Evolutionary conservation across 495 filamentous ascomycete genomes (phyloP).

Genomic region (Barbatosphaeria neglecta): DNA sequence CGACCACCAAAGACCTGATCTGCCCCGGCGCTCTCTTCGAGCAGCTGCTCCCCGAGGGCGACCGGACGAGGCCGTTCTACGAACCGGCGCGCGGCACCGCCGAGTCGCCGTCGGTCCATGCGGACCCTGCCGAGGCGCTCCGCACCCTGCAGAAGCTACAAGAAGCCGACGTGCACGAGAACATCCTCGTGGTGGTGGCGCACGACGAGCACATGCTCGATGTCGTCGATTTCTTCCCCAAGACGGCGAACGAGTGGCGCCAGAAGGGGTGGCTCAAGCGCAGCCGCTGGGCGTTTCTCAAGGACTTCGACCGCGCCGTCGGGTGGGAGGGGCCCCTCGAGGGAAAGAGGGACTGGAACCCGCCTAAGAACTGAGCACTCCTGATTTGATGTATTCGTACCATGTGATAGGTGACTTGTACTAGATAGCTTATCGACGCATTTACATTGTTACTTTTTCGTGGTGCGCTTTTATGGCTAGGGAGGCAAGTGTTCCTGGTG

Average conservation of each 20-base stretch:
- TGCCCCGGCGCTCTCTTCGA: slow-evolving; percentile 33
- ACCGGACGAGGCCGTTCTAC: slow-evolving; percentile 24
- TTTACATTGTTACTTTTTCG: too few relatives aligned
- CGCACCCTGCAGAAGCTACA: slow-evolving; percentile 33
- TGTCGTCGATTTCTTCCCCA: slow-evolving; percentile 40
- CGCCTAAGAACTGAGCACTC: background rate
- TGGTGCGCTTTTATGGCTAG: too few relatives aligned
- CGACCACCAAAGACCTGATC: slow-evolving; percentile 1
- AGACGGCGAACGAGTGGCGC: slow-evolving; percentile 36
- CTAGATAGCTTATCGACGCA: too few relatives aligned
- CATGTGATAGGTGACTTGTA: too few relatives aligned
- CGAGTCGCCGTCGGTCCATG: slow-evolving; percentile 4
- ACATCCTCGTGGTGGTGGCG: slow-evolving; percentile 39
- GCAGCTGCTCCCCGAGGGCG: slow-evolving; percentile 13
- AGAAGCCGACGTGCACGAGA: slow-evolving; percentile 37
- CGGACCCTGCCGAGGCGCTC: slow-evolving; percentile 12
- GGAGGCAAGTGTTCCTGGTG: too few relatives aligned
- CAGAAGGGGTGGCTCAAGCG: slow-evolving; percentile 39
- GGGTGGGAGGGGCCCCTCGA: slow-evolving; percentile 10
- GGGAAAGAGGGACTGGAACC: slow-evolving; percentile 2
- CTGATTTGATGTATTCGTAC: too few relatives aligned
- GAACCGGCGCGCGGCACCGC: slow-evolving; percentile 4
- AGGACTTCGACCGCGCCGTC: slow-evolving; percentile 36
- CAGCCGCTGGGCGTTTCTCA: slow-evolving; percentile 42
- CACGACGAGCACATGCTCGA: slow-evolving; percentile 39